Conservation (phyloP, 495 filamentous ascomycete genomes). For the Physcia stellaris region DNA sequence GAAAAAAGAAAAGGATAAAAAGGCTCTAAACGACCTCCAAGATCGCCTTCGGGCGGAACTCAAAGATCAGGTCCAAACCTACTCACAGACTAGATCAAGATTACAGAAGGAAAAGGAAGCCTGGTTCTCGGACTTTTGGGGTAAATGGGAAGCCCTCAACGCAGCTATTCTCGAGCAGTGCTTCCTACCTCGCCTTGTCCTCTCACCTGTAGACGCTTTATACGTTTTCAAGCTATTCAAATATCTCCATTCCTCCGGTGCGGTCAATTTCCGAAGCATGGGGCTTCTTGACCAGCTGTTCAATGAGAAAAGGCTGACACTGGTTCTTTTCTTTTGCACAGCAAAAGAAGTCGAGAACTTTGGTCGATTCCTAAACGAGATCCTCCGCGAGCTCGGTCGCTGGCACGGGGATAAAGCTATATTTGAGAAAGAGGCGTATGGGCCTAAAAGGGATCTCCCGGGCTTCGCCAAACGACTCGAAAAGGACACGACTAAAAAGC, state of each 20-base stretch:
- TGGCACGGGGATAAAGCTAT: conserved; percentile 70
- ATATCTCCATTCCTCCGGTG: conserved; percentile 67
- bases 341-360: conserved; percentile 82
- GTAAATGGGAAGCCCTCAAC: conserved; percentile 53
- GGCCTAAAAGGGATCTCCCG: conserved; percentile 44
- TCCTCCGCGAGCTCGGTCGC: conserved; percentile 58
- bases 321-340: conserved; percentile 76
- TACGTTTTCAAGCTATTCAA: conserved; percentile 76
- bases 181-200: conserved; percentile 68
- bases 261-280: conserved; percentile 77
- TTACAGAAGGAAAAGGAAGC: conserved; percentile 63
- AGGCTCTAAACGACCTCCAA: conserved; percentile 41
- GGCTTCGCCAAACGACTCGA: conserved; percentile 53
- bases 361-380: conserved; percentile 70
- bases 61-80: conserved; percentile 49
- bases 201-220: conserved; percentile 76
- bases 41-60: conserved; percentile 57
- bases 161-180: conserved; percentile 76
- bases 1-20: conserved; percentile 41
- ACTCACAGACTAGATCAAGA: conserved; percentile 45
- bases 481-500: conserved; percentile 50
- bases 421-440: conserved; percentile 71
- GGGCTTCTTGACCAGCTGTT: conserved; percentile 76
- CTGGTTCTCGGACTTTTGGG: conserved; percentile 56
- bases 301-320: conserved; percentile 58